Evolutionary conservation across 2,329 filamentous ascomycete genomes (phyloP), one percentile per base, ranked within the genome.

Genomic region (Monosporascus cannonballus): DNA sequence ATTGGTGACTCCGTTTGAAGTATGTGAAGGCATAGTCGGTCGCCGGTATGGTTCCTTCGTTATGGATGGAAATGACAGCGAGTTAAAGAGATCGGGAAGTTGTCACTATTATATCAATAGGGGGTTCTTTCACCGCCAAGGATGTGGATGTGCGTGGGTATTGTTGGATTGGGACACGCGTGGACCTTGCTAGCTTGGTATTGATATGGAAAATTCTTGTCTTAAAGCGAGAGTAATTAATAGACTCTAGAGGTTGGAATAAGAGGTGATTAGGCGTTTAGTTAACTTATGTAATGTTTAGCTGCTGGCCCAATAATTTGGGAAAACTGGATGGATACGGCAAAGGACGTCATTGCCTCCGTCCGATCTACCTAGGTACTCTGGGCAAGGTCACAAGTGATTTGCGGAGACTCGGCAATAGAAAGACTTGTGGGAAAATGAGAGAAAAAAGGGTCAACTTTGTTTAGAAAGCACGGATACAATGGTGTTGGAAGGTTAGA

Each of bases 1-100:
- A 55, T 74, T 61, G 45, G 54, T 52, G 36, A 48, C 49, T 37
- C 60, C 55, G 48, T 62, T 60, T 15, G 54, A 37, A n/a, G 49
- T 49, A 30, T 54, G 50, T 4, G 60, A 60, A 54, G 61, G 53
- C 64, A 67, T 68, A 42, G 51, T 56, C 50, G 44, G 42, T 37
- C 36, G 34, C 39, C 14, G 18, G 17, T 42, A 20, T 42, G 15
- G 9, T 14, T 8, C 5, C 24, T 20, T 44, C n/a, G 25, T 17
- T 15, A n/a, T n/a, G 15, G 42, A 46, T 46, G 24, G 14, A 27
- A 45, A 20, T 46, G 14, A 46, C 25, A 46, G 22, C n/a, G 42
- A 22, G 24, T n/a, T n/a, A 2, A 18, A 41, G 18, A 41, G 38
- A 8, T n/a, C 6, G 17, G 17, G 9, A 20, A 41, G 17, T 9